Evolutionary conservation across 176 grass and related monocot species (phyloP), one percentile per base, ranked within the genome.

Genomic region (Ampelocalamus luodianensis): DNA sequence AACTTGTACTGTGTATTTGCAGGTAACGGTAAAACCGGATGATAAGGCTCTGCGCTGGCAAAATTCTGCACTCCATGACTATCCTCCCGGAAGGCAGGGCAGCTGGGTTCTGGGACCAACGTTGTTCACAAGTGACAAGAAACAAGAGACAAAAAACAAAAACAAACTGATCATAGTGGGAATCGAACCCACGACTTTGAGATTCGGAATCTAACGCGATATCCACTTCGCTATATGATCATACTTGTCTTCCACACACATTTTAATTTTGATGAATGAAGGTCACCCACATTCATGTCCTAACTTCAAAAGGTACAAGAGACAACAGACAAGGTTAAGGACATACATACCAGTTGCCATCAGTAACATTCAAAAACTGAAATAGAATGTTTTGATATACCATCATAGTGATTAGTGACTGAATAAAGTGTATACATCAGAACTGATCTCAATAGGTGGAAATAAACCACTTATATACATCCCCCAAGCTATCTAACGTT

Each of bases 161-260:
- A n/a, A 67, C 11, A 81, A 85, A 73, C 58, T 82, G 92, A 93
- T 95, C 92, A 82, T 94, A 97, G 95, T 97, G 92, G 95, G 95
- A 97, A 86, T 97, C 80, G 90, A 97, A 97, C 92, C 95, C 92
- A 97, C 92, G 91, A 91, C 92, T 88, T 97, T 91, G 95, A 97
- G 95, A 97, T 97, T 90, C 95, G 92, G 95, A 97, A 90, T 95
- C 92, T 93, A 97, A 95, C 88, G 92, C 95, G 91, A 97, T 97
- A 97, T 95, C 95, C 95, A 91, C 95, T 97, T 90, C 89, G 91
- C 89, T 97, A 97, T 95, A 94, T 92, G 95, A 97, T 20, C 93
- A 6, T 56, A 75, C 37, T 36, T 92, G 86, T 46, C 38, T 81
- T 67, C 48, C 7, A 39, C 1, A 44, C 50, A 62, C 10, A n/a